Evolutionary conservation across 306 rosid species (phyloP).

Genomic region (Medicago arabica): DNA sequence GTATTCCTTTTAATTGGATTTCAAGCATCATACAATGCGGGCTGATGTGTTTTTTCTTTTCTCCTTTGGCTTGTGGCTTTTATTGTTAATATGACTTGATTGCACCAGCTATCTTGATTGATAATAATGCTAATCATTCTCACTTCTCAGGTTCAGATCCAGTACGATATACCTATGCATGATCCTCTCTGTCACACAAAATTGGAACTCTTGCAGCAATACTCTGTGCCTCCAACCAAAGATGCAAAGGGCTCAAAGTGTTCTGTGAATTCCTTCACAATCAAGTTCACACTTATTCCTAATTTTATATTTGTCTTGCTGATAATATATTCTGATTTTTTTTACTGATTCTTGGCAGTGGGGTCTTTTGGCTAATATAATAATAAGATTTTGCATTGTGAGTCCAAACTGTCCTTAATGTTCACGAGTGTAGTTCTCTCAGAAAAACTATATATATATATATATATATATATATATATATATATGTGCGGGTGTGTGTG

Average conservation of each 20-base stretch:
- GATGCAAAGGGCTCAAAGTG: constrained; percentile 44
- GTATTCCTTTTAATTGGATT: constrained; percentile 51
- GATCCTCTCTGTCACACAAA: constrained; percentile 63
- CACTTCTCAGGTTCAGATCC: constrained; percentile 66
- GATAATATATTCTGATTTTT: constrained; percentile 4
- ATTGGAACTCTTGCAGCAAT: constrained; percentile 62
- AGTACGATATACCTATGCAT: constrained; percentile 50
- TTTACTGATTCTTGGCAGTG: constrained; percentile 23
- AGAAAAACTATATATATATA: constrained; percentile 5
- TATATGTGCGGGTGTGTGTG: too few species aligned
- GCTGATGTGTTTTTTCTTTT: constrained; percentile 23
- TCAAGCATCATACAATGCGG: background rate
- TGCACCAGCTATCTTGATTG: constrained; percentile 23
- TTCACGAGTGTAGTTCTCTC: constrained; percentile 1
- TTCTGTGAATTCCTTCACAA: constrained; percentile 59
- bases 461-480: too few species aligned
- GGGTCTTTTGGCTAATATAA: constrained; percentile 15
- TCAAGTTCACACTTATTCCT: constrained; percentile 63
- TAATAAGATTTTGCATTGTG: background rate
- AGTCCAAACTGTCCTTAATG: constrained; percentile 11
- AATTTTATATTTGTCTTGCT: constrained; percentile 22
- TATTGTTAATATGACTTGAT: constrained; percentile 17
- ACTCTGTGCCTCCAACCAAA: constrained; percentile 48
- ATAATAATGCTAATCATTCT: constrained; percentile 30
- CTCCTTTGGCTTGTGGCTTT: constrained; percentile 1